A percentile compares a stretch with the other conserved stretches of the same genome.
Conservation (phyloP, 129 eudicot species). For the Chrysanthemum seticuspe region DNA sequence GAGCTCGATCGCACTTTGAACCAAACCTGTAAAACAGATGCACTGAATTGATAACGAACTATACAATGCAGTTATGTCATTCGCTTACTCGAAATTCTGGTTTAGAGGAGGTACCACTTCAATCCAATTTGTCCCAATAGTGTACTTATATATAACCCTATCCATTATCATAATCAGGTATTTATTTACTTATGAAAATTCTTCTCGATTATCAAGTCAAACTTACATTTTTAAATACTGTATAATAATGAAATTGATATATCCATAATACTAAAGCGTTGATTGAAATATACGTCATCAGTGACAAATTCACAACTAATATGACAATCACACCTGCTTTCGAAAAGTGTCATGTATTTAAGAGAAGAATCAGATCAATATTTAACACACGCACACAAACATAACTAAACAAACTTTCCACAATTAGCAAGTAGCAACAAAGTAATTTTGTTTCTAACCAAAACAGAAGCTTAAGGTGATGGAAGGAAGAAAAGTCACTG, state of each 20-base stretch:
- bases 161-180: no score
- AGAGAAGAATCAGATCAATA: no score
- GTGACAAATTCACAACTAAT: constrained; percentile 23
- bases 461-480: constrained; percentile 29
- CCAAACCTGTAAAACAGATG: no score
- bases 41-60: no score
- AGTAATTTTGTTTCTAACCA: constrained; percentile 2
- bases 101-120: no score
- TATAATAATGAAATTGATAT: constrained; percentile 8
- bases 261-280: neutral
- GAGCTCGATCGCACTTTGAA: no score
- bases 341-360: neutral
- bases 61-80: no score
- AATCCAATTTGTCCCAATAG: no score
- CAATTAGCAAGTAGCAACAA: constrained; percentile 14
- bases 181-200: no score
- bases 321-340: neutral
- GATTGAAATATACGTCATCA: constrained; percentile 26
- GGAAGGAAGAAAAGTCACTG: constrained; percentile 57
- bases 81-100: no score
- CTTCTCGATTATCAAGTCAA: no score
- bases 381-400: constrained; percentile 13
- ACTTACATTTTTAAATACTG: neutral
- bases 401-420: neutral
- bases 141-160: no score